phyloP scores from a whole-genome alignment of 2,329 filamentous ascomycete species.

The Diaporthe sp. region DNA sequence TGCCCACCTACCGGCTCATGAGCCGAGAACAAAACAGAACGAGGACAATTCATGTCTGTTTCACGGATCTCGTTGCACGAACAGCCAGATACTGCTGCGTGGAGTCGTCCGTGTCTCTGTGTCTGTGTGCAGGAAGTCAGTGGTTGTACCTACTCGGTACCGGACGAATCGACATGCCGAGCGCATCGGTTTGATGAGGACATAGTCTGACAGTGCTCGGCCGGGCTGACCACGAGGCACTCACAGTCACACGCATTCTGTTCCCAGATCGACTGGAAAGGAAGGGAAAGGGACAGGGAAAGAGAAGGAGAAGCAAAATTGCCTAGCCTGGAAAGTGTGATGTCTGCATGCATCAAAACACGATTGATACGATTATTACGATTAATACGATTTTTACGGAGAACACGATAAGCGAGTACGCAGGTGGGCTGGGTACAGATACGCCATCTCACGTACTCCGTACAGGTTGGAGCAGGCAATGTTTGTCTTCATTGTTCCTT shows the following conservation, averaged over 20 bases:
- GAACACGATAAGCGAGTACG: slow-evolving; percentile 6
- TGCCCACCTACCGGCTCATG: neutral
- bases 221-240: neutral
- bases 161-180: neutral
- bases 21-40: slow-evolving; percentile 8
- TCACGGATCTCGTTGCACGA: slow-evolving; percentile 6
- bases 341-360: slow-evolving; percentile 14
- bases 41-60: neutral
- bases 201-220: neutral
- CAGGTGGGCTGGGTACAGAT: neutral
- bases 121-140: no score
- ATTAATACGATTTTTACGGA: neutral
- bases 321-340: neutral
- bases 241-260: neutral
- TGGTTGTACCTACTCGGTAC: neutral
- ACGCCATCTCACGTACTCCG: neutral
- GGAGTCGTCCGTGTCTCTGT: no score
- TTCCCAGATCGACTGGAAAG: neutral
- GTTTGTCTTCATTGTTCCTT: slow-evolving; percentile 9
- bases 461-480: slow-evolving; percentile 1
- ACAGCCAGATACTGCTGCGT: neutral
- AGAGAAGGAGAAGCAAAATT: neutral
- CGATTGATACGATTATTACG: neutral
- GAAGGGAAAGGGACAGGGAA: no score
- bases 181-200: neutral